Evolutionary conservation across 2,329 filamentous ascomycete genomes (phyloP).

Genomic region (Zasmidium angulare): DNA sequence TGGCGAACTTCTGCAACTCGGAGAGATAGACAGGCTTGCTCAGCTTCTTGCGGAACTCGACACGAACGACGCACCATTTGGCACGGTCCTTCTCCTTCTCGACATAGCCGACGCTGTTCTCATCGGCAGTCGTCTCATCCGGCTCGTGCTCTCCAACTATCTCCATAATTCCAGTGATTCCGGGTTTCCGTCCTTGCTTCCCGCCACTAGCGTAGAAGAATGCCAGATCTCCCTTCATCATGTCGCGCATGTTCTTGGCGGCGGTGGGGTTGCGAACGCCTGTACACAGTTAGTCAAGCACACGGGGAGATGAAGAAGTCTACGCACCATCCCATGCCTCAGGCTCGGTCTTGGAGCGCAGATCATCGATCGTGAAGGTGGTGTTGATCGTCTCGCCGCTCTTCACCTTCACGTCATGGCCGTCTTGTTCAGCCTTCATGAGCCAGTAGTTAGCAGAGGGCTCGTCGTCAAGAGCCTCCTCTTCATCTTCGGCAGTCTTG

Average conservation of each 20-base stretch:
- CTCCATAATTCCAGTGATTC: constrained; percentile 67
- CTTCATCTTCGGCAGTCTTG: constrained; percentile 12
- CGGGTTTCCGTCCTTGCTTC: constrained; percentile 65
- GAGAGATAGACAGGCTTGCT: constrained; percentile 65
- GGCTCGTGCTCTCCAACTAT: constrained; percentile 80
- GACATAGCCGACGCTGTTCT: constrained; percentile 79
- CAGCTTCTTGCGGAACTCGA: constrained; percentile 84
- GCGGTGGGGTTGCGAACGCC: constrained; percentile 57
- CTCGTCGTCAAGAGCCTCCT: constrained; percentile 10
- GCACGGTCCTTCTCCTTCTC: constrained; percentile 68
- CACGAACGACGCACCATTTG: constrained; percentile 87
- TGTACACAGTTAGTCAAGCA: constrained; percentile 33
- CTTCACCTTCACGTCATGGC: constrained; percentile 63
- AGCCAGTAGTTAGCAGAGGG: constrained; percentile 43
- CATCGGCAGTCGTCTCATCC: constrained; percentile 73
- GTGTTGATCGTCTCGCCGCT: constrained; percentile 87
- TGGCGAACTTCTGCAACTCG: constrained; percentile 63
- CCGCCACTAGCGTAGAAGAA: constrained; percentile 98
- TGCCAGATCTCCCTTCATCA: constrained; percentile 87
- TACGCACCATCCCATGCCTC: constrained; percentile 89
- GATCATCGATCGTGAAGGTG: constrained; percentile 90
- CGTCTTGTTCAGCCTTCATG: constrained; percentile 69
- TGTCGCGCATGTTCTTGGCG: constrained; percentile 83
- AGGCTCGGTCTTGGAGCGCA: constrained; percentile 68
- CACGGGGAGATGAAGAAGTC: too few relatives aligned